Evolutionary conservation across 495 filamentous ascomycete genomes (phyloP).

Genomic region (Venustampulla echinocandica): DNA sequence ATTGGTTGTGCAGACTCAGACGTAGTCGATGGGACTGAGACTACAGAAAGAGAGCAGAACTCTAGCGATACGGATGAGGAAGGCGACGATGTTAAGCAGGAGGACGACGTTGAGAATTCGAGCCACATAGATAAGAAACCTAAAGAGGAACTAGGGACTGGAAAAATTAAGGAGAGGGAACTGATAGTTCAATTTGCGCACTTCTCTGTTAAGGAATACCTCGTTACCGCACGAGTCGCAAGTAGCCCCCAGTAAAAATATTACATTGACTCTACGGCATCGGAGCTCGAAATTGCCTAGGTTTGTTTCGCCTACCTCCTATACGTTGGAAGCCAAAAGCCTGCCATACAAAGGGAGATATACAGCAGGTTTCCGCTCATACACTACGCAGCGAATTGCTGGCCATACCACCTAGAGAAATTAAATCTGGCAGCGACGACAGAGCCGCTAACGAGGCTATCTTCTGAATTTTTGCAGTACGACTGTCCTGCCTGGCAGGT

Average conservation of each 20-base stretch:
- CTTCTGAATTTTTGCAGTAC: neutral
- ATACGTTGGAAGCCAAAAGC: neutral
- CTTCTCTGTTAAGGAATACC: conserved; percentile 24
- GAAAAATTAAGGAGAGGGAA: conserved; percentile 24
- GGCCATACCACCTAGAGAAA: neutral
- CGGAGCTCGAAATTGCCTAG: neutral
- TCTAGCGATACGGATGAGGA: neutral
- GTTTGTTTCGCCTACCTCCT: neutral
- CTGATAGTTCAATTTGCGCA: conserved; percentile 28
- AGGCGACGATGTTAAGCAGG: neutral
- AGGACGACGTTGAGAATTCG: neutral
- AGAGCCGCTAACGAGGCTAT: neutral
- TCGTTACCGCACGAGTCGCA: conserved; percentile 6
- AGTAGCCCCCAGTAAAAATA: neutral
- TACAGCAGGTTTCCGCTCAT: neutral
- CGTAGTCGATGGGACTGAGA: neutral
- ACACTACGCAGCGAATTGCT: neutral
- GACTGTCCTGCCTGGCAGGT: neutral
- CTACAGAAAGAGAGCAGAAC: neutral
- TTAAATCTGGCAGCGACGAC: neutral
- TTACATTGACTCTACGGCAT: neutral
- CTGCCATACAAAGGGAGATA: neutral
- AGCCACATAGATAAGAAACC: conserved; percentile 2
- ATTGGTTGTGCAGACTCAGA: neutral
- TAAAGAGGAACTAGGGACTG: conserved; percentile 23